Conservation (phyloP, 345 rosid genomes). For the Syzygium oleosum region DNA sequence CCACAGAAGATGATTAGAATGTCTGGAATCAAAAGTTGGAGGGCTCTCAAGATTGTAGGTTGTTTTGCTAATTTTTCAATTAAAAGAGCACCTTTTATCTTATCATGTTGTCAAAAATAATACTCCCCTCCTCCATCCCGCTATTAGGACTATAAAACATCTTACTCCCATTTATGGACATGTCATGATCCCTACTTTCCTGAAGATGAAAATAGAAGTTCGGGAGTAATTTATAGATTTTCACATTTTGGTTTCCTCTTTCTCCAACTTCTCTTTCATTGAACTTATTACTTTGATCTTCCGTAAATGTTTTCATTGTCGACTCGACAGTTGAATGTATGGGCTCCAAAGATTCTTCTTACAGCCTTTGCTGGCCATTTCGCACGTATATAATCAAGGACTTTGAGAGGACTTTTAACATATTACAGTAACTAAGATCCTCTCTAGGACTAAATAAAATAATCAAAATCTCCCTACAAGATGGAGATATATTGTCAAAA, state of each 20-base stretch:
- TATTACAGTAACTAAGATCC: too few species aligned
- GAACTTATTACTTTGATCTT: neutral
- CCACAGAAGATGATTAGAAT: neutral
- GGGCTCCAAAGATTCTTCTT: neutral
- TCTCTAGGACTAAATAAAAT: too few species aligned
- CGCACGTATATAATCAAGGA: neutral
- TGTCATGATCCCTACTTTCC: neutral
- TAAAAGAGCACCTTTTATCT: neutral
- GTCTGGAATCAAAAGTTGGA: neutral
- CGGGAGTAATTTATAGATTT: neutral
- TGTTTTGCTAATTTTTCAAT: neutral
- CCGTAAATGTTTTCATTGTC: neutral
- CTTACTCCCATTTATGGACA: too few species aligned
- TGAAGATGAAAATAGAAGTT: neutral
- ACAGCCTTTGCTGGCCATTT: neutral
- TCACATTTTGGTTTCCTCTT: neutral
- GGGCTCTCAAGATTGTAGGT: neutral
- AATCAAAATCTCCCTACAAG: too few species aligned
- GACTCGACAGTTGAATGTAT: neutral
- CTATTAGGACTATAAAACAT: too few species aligned
- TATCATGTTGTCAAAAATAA: neutral
- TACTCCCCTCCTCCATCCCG: too few species aligned
- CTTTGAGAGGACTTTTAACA: neutral
- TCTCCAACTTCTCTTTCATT: neutral
- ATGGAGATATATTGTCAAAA: too few species aligned